Evolutionary conservation across 140 eudicot genomes (phyloP), one percentile per base, ranked within the genome.

Genomic region (Anethum foeniculum): DNA sequence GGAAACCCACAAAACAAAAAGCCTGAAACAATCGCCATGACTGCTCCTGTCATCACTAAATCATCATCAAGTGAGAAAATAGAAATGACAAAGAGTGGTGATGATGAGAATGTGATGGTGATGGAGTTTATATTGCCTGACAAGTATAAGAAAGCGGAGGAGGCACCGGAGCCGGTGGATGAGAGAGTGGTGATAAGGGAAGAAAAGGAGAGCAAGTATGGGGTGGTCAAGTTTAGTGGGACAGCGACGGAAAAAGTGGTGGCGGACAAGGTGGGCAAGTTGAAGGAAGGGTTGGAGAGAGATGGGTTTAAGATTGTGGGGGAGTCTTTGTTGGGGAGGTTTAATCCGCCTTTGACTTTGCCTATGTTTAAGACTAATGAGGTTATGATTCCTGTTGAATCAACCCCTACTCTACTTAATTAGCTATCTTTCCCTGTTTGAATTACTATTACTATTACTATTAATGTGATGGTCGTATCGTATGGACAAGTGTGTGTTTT

Each of bases 161-260:
- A 90, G 71, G 94, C 94, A 49, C 98, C 98, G 77, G 78, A 14
- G 93, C 96, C 97, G 80, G 78, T 86, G 89, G 99, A 95, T 36
- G 97, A 95, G 89, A 87, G 99, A 87, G 99, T 95, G 92, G 97
- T 89, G 96, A 78, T 95, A 6, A 88, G 74, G 87, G 97, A 89
- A 80, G 95, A 88, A 77, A 93, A 87, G 48, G 96, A 89, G 86
- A 89, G 81, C 86, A 94, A 87, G 85, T 90, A 83, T 34, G 98
- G 85, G 28, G 98, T 90, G 77, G 96, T 94, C 83, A 82, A 74
- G 88, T 94, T 94, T 80, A 84, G 97, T 48, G 96, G 97, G 86
- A 87, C 79, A 77, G 93, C 97, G n/a, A 83, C 75, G 67, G 92
- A 85, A 47, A 74, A 56, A 1, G 95, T 86, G 85, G 95, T 90